Base-by-base conservation (phyloP, 768 basidiomycete species). In the Tricholomella constricta region DNA sequence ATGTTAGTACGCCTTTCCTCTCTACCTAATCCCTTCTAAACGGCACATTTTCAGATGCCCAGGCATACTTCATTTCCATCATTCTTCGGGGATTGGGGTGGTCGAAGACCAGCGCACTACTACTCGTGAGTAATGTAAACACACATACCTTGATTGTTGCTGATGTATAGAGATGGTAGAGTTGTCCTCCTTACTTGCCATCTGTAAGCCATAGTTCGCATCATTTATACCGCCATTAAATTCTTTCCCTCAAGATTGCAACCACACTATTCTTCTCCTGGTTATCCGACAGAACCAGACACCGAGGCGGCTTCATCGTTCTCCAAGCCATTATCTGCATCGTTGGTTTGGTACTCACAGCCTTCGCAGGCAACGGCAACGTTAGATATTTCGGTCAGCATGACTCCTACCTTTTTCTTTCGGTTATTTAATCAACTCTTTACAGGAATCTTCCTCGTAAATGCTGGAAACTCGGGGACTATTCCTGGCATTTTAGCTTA, bases 21-120 rank as follows among this genome's bases (percentile, higher is more conserved):
- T n/a, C 20, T 7, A 40, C 12, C 9, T 26, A 11, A 15, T 53
- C 9, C 32, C 34, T 45, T 31, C 52, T 48, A 12, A 48, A 6
- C 40, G 15, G 29, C 14, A 17, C 17, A 7, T 35, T 48, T 27
- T 26, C 49, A 76, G 73, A 72, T 59, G 71, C 74, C 7, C 70
- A 74, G 55, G 72, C 74, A 19, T 78, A 76, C 62, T 81, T 79
- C 61, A 68, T 77, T 46, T 71, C 78, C 4, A 72, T 77, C 37
- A 79, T 81, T 51, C 64, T 81, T 29, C 70, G 64, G 40, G 72
- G 72, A 26, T 72, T 81, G 71, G 78, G 79, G 6, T 80, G 73
- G 72, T 62, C 65, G 17, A 55, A 50, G 34, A 65, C 68, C 3
- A 56, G 61, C 19, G 55, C 73, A n/a, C 61, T 79, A n/a, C 73